Evolutionary conservation across 2,329 filamentous ascomycete genomes (phyloP), one percentile per base, ranked within the genome.

Genomic region (Dendrostoma leiphaemia): DNA sequence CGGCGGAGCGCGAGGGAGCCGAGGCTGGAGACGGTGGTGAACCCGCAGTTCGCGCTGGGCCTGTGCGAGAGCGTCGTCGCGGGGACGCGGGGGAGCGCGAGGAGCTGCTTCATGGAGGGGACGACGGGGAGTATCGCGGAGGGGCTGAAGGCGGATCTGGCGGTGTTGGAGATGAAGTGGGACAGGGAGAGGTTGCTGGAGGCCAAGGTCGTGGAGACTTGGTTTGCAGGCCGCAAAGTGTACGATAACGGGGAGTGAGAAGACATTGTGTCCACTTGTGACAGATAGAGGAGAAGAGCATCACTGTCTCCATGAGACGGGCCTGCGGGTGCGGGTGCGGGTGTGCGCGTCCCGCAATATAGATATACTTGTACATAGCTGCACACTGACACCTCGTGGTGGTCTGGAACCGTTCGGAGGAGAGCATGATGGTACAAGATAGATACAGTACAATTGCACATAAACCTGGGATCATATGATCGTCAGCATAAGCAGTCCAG

Each of bases 141-240:
- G 1, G 83, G 82, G 0, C 70, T 78, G 63, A 70, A 75, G 59
- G 84, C 84, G 0, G 83, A 87, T 60, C 82, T 86, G 51, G 77
- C 80, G 17, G 69, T 81, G 2, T 68, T 81, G 38, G 74, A 82
- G 54, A 75, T 82, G 70, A 66, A 72, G 23, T 78, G 78, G 71
- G 71, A 74, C 21, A 70, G 73, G 17, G 71, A 72, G 23, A 70
- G 69, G 59, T 63, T 84, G 53, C 67, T 81, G 46, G 62, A 71
- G 9, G 78, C 77, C 0, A 67, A 63, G 19, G 70, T 83, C 0
- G 59, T 62, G 48, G 72, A 83, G 70, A 84, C 81, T 1, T 84
- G 80, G 80, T 79, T 78, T 58, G 71, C 68, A 8, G 81, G 81
- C 1, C 60, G 60, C 47, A 68, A 61, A 59, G 74, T 79, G 2